These are phyloP conservation scores for Sicyos edulis DNA, from an alignment of 306 rosid genomes.

Conservation along the genomic window DNA sequence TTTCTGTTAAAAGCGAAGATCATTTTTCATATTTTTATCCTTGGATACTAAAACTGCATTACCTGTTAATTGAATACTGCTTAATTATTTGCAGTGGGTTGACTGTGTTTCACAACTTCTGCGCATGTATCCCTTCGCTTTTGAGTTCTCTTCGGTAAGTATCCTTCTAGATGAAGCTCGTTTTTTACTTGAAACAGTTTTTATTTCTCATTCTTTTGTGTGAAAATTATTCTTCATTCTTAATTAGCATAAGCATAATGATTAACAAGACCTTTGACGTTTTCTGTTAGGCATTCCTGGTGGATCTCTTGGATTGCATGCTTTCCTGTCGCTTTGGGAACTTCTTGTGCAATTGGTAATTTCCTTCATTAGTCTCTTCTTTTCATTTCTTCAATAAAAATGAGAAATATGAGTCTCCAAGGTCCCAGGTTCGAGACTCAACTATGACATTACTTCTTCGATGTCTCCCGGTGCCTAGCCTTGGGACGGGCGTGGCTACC, in stretches of 20 bases:
- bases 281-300: conserved; percentile 65
- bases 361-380: conserved; percentile 14
- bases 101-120: conserved; percentile 88
- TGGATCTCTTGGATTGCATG: conserved; percentile 76
- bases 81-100: conserved; percentile 65
- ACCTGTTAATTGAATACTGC: conserved; percentile 8
- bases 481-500: too few relatives aligned
- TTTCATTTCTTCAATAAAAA: too few relatives aligned
- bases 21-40: conserved; percentile 4
- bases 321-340: conserved; percentile 94
- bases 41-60: background rate
- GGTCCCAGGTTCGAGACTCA: too few relatives aligned
- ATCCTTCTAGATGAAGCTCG: conserved; percentile 16
- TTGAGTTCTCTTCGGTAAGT: conserved; percentile 87
- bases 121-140: conserved; percentile 94
- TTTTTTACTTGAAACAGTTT: background rate
- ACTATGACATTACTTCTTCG: too few relatives aligned
- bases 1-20: background rate
- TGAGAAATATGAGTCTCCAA: too few relatives aligned
- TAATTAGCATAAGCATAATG: conserved; percentile 12
- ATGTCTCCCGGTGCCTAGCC: too few relatives aligned
- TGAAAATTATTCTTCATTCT: conserved; percentile 11
- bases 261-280: background rate
- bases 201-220: background rate
- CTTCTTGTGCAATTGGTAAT: conserved; percentile 88